These are phyloP conservation scores for Dactylellina leptospora DNA, from an alignment of 2,329 filamentous ascomycete genomes.

Conservation along the genomic window DNA sequence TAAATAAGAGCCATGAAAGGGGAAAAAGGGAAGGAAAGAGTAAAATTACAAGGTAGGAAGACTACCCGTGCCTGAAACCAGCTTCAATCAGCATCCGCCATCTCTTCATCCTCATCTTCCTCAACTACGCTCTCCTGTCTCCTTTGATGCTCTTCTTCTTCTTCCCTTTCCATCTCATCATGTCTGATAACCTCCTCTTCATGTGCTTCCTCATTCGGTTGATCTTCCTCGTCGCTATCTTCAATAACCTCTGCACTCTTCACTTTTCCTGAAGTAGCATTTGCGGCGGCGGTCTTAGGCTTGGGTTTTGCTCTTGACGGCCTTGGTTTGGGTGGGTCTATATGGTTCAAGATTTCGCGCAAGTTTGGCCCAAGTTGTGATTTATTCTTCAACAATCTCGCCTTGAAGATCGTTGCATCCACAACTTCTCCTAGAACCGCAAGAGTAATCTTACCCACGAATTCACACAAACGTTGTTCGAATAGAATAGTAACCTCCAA, in stretches of 20 bases:
- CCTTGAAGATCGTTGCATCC: constrained; percentile 72
- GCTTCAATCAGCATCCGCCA: constrained; percentile 57
- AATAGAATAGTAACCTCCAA: constrained; percentile 61
- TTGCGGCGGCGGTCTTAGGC: constrained; percentile 59
- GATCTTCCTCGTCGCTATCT: constrained; percentile 62
- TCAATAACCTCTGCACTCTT: constrained; percentile 61
- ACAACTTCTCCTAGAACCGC: constrained; percentile 78
- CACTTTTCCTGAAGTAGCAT: constrained; percentile 61
- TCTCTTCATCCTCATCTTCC: constrained; percentile 63
- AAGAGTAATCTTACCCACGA: constrained; percentile 84
- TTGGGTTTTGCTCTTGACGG: constrained; percentile 67
- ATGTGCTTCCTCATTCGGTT: constrained; percentile 61
- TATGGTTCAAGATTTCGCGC: constrained; percentile 80
- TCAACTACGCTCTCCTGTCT: constrained; percentile 61
- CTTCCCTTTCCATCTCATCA: constrained; percentile 62
- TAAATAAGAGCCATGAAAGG: not conserved
- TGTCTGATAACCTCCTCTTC: constrained; percentile 62
- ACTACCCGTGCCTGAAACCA: constrained; percentile 1
- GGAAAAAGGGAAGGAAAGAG: not conserved
- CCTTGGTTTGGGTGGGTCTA: constrained; percentile 66
- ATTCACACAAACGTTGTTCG: constrained; percentile 84
- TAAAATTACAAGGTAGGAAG: constrained; percentile 32
- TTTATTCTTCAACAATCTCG: constrained; percentile 80
- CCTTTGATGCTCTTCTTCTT: constrained; percentile 59
- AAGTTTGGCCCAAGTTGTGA: constrained; percentile 83